Percentiles rank a stretch among this genome's conserved stretches.
Evolutionary conservation across 768 basidiomycete species (phyloP).

Genomic region (Leccinum longicurvipes): DNA sequence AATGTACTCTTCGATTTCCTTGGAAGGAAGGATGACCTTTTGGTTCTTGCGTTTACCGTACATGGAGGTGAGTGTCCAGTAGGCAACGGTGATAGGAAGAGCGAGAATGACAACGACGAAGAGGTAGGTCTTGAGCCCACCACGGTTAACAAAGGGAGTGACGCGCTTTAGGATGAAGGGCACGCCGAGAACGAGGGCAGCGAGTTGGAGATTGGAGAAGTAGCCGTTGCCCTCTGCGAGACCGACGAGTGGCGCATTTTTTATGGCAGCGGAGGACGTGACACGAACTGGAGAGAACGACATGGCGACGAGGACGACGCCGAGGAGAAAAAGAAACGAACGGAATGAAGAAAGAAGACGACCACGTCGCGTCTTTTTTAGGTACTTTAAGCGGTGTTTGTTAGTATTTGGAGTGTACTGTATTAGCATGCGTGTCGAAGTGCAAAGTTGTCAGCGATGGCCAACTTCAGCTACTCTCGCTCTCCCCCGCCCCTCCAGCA

Average conservation of each 20-base stretch:
- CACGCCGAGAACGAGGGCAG: conserved; percentile 67
- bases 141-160: conserved; percentile 77
- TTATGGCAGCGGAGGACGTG: conserved; percentile 74
- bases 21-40: conserved; percentile 80
- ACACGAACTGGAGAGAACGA: conserved; percentile 49
- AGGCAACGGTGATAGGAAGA: conserved; percentile 72
- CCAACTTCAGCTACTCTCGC: conserved; percentile 38
- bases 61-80: conserved; percentile 87
- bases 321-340: conserved; percentile 14
- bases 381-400: conserved; percentile 19
- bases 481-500: conserved; percentile 84
- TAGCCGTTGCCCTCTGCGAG: conserved; percentile 83
- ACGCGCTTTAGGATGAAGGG: conserved; percentile 84
- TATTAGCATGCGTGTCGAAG: neutral
- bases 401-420: conserved; percentile 10
- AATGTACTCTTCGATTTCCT: conserved; percentile 86
- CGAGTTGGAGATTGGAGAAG: conserved; percentile 82
- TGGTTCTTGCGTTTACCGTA: conserved; percentile 81
- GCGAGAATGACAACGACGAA: conserved; percentile 75
- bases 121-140: conserved; percentile 82
- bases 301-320: conserved; percentile 30
- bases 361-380: conserved; percentile 15
- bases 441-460: conserved; percentile 6
- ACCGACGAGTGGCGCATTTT: conserved; percentile 79
- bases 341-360: conserved; percentile 1